Conservation (phyloP, 1,284 basidiomycete species). For the Ceratobasidium sp. region DNA sequence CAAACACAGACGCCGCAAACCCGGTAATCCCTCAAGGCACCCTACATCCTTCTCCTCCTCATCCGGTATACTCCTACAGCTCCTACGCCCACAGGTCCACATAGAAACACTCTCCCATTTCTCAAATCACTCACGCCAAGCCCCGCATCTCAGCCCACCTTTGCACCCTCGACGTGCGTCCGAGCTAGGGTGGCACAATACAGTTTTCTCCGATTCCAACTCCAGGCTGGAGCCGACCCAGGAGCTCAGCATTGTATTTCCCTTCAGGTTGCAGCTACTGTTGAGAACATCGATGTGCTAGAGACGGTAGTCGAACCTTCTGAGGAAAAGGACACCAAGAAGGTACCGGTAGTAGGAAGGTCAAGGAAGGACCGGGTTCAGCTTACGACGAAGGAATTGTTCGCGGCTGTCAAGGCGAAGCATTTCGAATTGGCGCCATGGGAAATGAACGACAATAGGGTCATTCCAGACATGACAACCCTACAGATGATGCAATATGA, state of each 20-base stretch:
- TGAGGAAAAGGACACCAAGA: constrained; percentile 46
- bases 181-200: constrained; percentile 26
- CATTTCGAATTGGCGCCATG: constrained; percentile 53
- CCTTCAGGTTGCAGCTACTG: constrained; percentile 77
- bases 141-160: constrained; percentile 14
- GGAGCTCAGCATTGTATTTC: constrained; percentile 67
- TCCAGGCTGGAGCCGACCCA: constrained; percentile 78
- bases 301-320: constrained; percentile 75
- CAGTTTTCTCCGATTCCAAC: constrained; percentile 73
- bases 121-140: background rate
- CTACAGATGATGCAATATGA: constrained; percentile 69
- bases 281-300: constrained; percentile 73
- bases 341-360: background rate
- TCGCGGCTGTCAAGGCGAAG: constrained; percentile 67
- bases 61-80: background rate
- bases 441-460: constrained; percentile 33
- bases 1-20: constrained; percentile 24
- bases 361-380: constrained; percentile 63
- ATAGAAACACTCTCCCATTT: constrained; percentile 11
- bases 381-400: constrained; percentile 69
- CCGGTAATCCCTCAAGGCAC: background rate
- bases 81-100: background rate
- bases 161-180: constrained; percentile 29
- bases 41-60: no score
- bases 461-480: constrained; percentile 39